Evolutionary conservation across 371 early-diverging fungal species (phyloP).

Genomic region (Massospora cicadina): DNA sequence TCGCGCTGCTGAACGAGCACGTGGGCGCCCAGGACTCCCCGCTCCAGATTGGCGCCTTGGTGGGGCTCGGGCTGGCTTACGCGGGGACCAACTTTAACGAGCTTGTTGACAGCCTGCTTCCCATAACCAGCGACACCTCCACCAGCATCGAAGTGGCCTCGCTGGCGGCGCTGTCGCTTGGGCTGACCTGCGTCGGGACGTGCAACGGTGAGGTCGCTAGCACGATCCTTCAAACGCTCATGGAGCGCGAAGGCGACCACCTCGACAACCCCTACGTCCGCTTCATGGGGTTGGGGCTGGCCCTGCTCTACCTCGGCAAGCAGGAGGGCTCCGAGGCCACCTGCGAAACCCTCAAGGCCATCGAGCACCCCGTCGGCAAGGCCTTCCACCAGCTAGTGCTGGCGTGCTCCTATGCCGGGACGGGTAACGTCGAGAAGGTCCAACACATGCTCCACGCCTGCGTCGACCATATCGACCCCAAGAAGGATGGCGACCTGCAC

Average conservation of each 20-base stretch:
- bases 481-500: slow-evolving; percentile 61
- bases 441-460: slow-evolving; percentile 90
- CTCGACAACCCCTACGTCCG: slow-evolving; percentile 66
- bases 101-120: slow-evolving; percentile 60
- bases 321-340: slow-evolving; percentile 82
- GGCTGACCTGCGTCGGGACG: slow-evolving; percentile 79
- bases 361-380: slow-evolving; percentile 79
- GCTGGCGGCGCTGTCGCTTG: slow-evolving; percentile 78
- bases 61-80: slow-evolving; percentile 85
- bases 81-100: slow-evolving; percentile 81
- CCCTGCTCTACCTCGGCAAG: slow-evolving; percentile 64
- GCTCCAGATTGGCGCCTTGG: slow-evolving; percentile 40
- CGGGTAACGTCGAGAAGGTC: slow-evolving; percentile 90
- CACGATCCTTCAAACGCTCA: slow-evolving; percentile 83
- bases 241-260: slow-evolving; percentile 74
- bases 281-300: slow-evolving; percentile 86
- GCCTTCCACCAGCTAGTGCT: slow-evolving; percentile 39
- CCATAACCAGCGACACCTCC: slow-evolving; percentile 66
- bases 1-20: slow-evolving; percentile 77
- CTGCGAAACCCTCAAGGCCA: slow-evolving; percentile 83
- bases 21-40: slow-evolving; percentile 33
- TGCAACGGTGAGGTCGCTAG: slow-evolving; percentile 84
- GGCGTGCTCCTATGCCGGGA: slow-evolving; percentile 84
- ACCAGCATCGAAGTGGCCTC: slow-evolving; percentile 77
- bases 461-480: slow-evolving; percentile 79